phyloP scores from a whole-genome alignment of 148 eudicot genomes.

The Rhododendron kiyosumense region DNA sequence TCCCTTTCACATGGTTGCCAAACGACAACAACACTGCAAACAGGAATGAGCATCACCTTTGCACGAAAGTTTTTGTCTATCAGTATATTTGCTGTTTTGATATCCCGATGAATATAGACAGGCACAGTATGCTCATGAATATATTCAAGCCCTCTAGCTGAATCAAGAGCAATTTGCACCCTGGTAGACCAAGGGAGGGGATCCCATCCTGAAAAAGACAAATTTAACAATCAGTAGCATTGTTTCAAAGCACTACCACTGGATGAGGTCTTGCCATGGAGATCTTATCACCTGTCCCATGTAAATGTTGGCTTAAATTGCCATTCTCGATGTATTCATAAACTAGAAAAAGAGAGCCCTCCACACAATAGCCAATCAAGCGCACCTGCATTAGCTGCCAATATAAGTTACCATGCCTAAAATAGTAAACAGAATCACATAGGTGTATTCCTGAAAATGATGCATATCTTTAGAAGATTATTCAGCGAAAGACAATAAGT shows the following conservation, averaged over 20 bases:
- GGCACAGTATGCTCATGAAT: constrained; percentile 98
- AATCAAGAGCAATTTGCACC: constrained; percentile 95
- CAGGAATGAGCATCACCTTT: constrained; percentile 39
- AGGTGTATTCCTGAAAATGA: not conserved
- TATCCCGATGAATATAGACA: constrained; percentile 91
- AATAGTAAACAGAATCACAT: not conserved
- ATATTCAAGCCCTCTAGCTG: constrained; percentile 97
- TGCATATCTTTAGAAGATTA: not conserved
- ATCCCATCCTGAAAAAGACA: constrained; percentile 39
- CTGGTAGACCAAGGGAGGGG: constrained; percentile 74
- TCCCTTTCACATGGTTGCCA: not conserved
- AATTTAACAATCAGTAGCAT: not conserved
- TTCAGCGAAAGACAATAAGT: not conserved
- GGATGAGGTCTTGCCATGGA: not conserved
- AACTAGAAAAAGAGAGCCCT: constrained; percentile 77
- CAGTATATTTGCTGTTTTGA: constrained; percentile 88
- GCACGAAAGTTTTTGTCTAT: constrained; percentile 74
- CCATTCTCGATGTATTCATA: constrained; percentile 87
- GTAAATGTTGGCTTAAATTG: constrained; percentile 72
- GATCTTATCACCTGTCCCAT: constrained; percentile 49
- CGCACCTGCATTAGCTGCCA: constrained; percentile 51
- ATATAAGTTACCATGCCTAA: constrained; percentile 4
- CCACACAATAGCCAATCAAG: constrained; percentile 83
- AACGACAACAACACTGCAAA: not conserved
- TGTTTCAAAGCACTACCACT: not conserved